Evolutionary conservation across 2,329 filamentous ascomycete species (phyloP).

Genomic region (Colletotrichum sp.): DNA sequence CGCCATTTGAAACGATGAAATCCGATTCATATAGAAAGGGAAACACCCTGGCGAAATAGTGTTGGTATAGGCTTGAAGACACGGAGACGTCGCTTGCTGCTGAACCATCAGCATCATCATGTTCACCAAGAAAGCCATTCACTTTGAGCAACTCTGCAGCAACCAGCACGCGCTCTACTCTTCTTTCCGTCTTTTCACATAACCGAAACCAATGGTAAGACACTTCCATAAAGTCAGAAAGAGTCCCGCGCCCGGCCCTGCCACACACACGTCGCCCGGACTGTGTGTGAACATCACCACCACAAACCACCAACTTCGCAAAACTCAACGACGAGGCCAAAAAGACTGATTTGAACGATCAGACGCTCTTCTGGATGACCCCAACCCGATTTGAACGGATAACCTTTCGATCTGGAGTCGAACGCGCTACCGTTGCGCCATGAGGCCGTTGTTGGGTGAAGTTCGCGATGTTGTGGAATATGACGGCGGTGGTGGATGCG

Average conservation of each 20-base stretch:
- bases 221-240: not conserved
- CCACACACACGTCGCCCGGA: not conserved
- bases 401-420: conserved; percentile 23
- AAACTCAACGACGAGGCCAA: not conserved
- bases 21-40: accelerated
- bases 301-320: not conserved
- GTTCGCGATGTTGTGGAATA: accelerated
- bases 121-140: not conserved
- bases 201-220: not conserved
- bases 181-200: not conserved
- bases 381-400: conserved; percentile 20
- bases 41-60: not conserved
- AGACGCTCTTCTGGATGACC: not conserved
- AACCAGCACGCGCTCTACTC: not conserved
- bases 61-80: not conserved
- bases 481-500: not conserved
- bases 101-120: not conserved
- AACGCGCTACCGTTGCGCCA: conserved; percentile 22
- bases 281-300: not conserved
- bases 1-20: not conserved
- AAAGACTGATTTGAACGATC: accelerated
- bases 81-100: not conserved
- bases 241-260: not conserved
- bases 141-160: not conserved
- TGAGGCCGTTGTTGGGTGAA: not conserved